Conservation (phyloP, 352 stramenopile species). For the Thraustochytrium sp. region DNA sequence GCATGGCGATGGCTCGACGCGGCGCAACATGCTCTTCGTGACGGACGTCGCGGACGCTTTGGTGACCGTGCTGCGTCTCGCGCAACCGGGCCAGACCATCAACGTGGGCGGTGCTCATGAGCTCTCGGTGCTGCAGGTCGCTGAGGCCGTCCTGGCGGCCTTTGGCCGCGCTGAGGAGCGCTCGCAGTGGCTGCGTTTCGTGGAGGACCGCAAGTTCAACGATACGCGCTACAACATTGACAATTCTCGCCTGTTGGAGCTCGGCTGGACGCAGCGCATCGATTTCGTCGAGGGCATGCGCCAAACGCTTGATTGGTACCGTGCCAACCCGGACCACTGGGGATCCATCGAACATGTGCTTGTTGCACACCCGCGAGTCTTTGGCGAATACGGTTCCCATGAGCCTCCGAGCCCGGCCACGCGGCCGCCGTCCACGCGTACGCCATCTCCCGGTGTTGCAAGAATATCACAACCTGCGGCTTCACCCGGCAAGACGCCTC, state of each 20-base stretch:
- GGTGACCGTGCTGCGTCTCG: slow-evolving; percentile 77
- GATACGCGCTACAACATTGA: slow-evolving; percentile 96
- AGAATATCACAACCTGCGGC: too few relatives aligned
- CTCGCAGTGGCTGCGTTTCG: slow-evolving; percentile 62
- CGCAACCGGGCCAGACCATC: slow-evolving; percentile 80
- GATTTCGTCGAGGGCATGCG: slow-evolving; percentile 82
- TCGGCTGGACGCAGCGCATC: slow-evolving; percentile 87
- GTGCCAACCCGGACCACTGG: slow-evolving; percentile 44
- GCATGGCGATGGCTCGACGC: slow-evolving; percentile 89
- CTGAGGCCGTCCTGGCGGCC: slow-evolving; percentile 74
- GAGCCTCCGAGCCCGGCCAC: neutral
- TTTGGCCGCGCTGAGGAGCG: slow-evolving; percentile 54
- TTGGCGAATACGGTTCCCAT: neutral
- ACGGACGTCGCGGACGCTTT: slow-evolving; percentile 92
- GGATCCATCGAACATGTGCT: slow-evolving; percentile 43
- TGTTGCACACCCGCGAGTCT: slow-evolving; percentile 37
- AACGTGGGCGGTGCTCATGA: slow-evolving; percentile 90
- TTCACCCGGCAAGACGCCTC: too few relatives aligned
- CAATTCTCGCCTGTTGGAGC: slow-evolving; percentile 70
- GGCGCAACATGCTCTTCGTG: slow-evolving; percentile 94
- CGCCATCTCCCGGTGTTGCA: too few relatives aligned
- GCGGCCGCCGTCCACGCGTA: too few relatives aligned
- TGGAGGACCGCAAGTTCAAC: slow-evolving; percentile 90
- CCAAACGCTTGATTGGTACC: slow-evolving; percentile 51
- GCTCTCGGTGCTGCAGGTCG: slow-evolving; percentile 70